phyloP scores from a whole-genome alignment of 2,329 filamentous ascomycete species.

The Apiospora phragmitis region DNA sequence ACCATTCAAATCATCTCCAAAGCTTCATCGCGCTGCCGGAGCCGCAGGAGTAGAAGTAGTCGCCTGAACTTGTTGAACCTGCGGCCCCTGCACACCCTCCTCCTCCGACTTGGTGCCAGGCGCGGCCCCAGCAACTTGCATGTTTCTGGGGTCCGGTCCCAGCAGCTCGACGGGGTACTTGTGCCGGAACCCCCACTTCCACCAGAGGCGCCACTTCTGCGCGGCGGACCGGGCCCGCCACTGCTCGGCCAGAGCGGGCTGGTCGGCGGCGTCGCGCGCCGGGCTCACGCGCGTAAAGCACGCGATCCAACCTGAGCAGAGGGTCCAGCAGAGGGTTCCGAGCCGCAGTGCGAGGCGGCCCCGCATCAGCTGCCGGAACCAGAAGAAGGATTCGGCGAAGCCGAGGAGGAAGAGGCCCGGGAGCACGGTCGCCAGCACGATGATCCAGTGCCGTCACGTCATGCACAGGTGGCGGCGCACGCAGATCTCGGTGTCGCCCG shows the following conservation, averaged over 20 bases:
- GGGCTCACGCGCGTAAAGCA: background rate
- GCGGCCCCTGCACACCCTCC: background rate
- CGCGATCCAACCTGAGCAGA: background rate
- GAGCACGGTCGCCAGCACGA: background rate
- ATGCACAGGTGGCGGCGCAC: background rate
- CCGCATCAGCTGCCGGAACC: slow-evolving; percentile 6
- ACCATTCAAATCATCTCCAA: too few relatives aligned
- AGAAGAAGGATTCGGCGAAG: slow-evolving; percentile 7
- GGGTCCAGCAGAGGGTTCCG: background rate
- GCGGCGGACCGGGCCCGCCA: background rate
- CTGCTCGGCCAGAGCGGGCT: background rate
- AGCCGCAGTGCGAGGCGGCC: background rate
- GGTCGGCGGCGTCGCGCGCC: background rate
- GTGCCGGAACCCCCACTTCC: slow-evolving; percentile 9
- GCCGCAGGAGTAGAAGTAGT: background rate
- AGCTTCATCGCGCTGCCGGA: background rate
- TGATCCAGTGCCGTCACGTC: background rate
- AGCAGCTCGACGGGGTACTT: slow-evolving; percentile 9
- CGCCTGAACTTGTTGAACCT: background rate
- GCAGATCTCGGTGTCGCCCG: background rate
- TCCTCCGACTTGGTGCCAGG: background rate
- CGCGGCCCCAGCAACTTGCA: background rate
- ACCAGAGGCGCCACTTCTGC: slow-evolving; percentile 1
- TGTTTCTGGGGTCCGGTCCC: background rate
- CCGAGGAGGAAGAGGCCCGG: background rate